Evolutionary conservation across 1,284 basidiomycete genomes (phyloP), one percentile per base, ranked within the genome.

Genomic region (Chondrostereum purpureum): DNA sequence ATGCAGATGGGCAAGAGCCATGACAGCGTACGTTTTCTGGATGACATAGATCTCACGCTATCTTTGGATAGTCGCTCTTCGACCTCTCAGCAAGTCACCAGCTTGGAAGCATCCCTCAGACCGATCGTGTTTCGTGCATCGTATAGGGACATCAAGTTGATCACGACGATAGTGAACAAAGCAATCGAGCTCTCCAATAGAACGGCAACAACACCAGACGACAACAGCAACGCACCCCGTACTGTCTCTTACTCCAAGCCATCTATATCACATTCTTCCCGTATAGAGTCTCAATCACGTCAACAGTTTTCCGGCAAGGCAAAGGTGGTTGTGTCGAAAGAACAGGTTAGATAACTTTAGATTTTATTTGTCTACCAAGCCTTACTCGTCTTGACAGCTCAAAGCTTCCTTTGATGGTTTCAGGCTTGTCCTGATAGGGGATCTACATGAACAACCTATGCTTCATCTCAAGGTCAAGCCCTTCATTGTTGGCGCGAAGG

Each of bases 361-460:
- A 21, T 38, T 40, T 41, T 18, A 41, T 12, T 36, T 33, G 19
- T 20, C 36, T 31, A 16, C 34, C 36, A 20, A 46, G 22, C 49
- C 36, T 46, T 21, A 27, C 31, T 22, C 24, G 23, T 22, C 23
- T 35, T 44, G 27, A 1, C 52, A 94, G 87, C 72, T 96, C 50
- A 87, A 83, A 59, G 88, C 80, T 0, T 81, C 80, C 0, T 78
- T 95, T 50, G 90, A 94, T 50, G 95, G 95, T 2, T 87, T 99
- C 66, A 88, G 94, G 51, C 70, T 99, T 22, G 82, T 99, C 39
- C 72, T 99, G 23, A 96, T 99, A 50, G 92, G 95, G 2, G 96
- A 99, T 63, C 66, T 92, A 48, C 89, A 99, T 57, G 94, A 98
- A 56, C 85, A 98, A 57, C 96, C 96, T 0, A 79, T 98, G 69